These are phyloP conservation scores for Erodium moschatum DNA, from an alignment of 441 rosid species.

Conservation along the genomic window DNA sequence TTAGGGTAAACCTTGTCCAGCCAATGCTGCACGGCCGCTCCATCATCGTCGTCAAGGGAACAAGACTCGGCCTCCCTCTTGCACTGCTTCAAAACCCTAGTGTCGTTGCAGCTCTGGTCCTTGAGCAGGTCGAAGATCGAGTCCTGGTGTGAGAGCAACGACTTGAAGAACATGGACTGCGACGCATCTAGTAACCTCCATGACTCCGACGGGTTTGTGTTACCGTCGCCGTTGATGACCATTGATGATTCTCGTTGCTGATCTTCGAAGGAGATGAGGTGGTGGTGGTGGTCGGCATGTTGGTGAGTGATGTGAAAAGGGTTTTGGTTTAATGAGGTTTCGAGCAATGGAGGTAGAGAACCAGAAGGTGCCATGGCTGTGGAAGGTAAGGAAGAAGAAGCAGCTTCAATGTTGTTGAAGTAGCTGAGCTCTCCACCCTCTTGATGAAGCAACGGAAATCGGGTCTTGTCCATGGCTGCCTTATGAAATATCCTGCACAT, in stretches of 20 bases:
- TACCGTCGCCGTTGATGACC: no score
- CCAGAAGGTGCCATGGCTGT: no score
- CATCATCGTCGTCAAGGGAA: not conserved
- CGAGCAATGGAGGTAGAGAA: conserved; percentile 30
- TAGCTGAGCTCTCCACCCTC: conserved; percentile 18
- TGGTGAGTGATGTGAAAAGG: no score
- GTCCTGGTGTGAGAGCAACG: conserved; percentile 45
- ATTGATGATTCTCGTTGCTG: no score
- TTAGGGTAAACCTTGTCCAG: not conserved
- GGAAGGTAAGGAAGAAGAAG: not conserved
- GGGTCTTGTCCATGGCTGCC: conserved; percentile 43
- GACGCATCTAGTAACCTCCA: no score
- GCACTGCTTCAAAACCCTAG: conserved; percentile 39
- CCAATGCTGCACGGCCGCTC: not conserved
- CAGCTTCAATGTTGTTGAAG: conserved; percentile 15
- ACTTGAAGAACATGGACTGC: conserved; percentile 38
- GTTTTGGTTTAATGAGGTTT: conserved; percentile 12
- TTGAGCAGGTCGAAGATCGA: conserved; percentile 19
- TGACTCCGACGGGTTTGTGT: no score
- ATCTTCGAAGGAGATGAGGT: not conserved
- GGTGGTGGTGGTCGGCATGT: no score
- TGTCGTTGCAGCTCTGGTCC: conserved; percentile 24
- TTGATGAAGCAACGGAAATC: conserved; percentile 25
- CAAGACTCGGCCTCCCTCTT: conserved; percentile 30
- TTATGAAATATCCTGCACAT: conserved; percentile 83